Evolutionary conservation across 1,284 basidiomycete genomes (phyloP), one percentile per base, ranked within the genome.

Genomic region (Malassezia sp.): DNA sequence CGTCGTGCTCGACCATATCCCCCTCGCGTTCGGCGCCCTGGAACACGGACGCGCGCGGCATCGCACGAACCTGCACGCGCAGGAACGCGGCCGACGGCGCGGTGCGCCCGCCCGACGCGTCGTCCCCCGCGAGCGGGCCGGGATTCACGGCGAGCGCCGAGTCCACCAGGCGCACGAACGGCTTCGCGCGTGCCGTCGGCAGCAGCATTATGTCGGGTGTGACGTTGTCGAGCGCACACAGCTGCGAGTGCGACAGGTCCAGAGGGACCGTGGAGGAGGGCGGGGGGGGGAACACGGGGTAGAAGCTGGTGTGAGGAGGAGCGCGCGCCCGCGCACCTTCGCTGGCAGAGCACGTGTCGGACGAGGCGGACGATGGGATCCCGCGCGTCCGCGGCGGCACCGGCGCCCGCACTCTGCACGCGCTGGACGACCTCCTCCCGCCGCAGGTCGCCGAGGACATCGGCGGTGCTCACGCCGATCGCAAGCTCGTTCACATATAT

Each of bases 211-310:
- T 75, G 65, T 91, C 85, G 0, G 89, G 89, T 0, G 79, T 72
- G 1, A 70, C 54, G 3, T 52, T 40, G 12, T 57, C 56, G 33
- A 53, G 49, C 15, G 27, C 61, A 4, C 63, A 47, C 5, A 70
- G 45, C 14, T 55, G 50, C 20, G 50, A 54, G 32, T 67, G 65
- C 8, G 49, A 44, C 12, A 63, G 51, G 45, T 68, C 63, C 35
- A 64, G 58, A 2, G 61, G 47, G 10, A 59, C 28, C 1, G 4
- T 20, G 6, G 84, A 71, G 3, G 82, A 80, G 12, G 77, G 69
- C 0, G 91, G 87, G 0, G 82, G 78, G 2, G 91, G 91, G 68
- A 91, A 96, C 34, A 96, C 71, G 0, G 93, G 93, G 70, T 97
- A 99, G 73, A 95, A 93, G 63, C 83, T 89, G 60, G 33, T 8